Percentiles rank a stretch among this genome's conserved stretches.
Evolutionary conservation across 345 rosid genomes (phyloP).

Genomic region (Aquilaria yunnanensis): DNA sequence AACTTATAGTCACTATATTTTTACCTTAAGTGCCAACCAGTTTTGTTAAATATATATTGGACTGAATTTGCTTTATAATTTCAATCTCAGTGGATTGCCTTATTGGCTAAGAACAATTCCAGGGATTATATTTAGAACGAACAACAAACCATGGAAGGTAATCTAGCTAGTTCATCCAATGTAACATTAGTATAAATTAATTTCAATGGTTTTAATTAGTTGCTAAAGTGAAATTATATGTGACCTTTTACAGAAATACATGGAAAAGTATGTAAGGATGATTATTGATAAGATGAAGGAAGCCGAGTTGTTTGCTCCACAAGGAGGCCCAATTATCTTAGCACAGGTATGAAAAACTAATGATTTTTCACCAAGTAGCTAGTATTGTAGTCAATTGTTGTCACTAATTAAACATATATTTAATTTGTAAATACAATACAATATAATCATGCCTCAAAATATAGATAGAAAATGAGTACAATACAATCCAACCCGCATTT

Average conservation of each 20-base stretch:
- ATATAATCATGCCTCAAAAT: neutral
- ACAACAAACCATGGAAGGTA: constrained; percentile 85
- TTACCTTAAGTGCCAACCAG: neutral
- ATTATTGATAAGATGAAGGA: constrained; percentile 31
- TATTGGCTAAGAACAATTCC: constrained; percentile 84
- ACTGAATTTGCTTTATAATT: neutral
- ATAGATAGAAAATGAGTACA: constrained; percentile 93
- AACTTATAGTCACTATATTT: neutral
- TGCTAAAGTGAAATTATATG: too few relatives aligned
- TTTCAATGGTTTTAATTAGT: neutral
- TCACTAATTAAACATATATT: too few relatives aligned
- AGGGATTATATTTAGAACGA: constrained; percentile 58
- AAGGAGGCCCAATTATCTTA: constrained; percentile 76
- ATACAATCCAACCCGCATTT: constrained; percentile 60
- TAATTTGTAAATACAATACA: neutral
- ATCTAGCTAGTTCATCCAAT: neutral
- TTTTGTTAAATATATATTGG: neutral
- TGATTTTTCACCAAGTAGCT: neutral
- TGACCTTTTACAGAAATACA: constrained; percentile 34
- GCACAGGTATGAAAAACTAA: constrained; percentile 36
- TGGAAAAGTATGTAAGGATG: constrained; percentile 46
- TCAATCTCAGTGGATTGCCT: constrained; percentile 66
- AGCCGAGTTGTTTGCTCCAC: constrained; percentile 57
- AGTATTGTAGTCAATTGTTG: too few relatives aligned
- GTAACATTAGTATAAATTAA: neutral